Percentiles rank a stretch among this genome's conserved stretches.
phyloP scores from a whole-genome alignment of 441 rosid genomes.

The Gossypium laxum region DNA sequence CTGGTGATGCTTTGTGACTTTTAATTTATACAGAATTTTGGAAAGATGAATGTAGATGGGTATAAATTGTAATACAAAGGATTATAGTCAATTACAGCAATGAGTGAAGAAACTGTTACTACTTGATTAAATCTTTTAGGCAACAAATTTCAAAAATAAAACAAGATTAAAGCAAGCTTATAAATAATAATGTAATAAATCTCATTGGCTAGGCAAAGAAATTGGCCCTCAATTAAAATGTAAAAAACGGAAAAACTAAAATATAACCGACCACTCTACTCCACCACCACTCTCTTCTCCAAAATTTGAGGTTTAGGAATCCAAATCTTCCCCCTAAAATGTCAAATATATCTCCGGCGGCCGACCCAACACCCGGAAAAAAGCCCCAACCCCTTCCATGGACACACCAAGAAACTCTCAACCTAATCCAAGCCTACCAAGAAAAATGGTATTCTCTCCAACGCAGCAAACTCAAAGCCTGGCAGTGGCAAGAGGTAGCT shows the following conservation, averaged over 20 bases:
- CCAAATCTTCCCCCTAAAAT: background rate
- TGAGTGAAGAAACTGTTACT: background rate
- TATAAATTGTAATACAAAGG: background rate
- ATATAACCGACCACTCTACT: slow-evolving; percentile 11
- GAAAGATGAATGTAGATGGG: background rate
- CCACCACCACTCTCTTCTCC: slow-evolving; percentile 21
- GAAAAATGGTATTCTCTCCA: slow-evolving; percentile 37
- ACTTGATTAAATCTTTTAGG: background rate
- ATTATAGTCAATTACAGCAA: background rate
- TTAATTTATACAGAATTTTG: background rate
- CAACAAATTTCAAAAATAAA: background rate
- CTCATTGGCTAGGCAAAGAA: too few relatives aligned
- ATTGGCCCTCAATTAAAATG: too few relatives aligned
- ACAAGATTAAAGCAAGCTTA: too few relatives aligned
- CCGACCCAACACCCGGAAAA: slow-evolving; percentile 17
- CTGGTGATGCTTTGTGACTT: background rate
- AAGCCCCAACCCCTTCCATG: slow-evolving; percentile 42
- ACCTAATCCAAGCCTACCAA: slow-evolving; percentile 16
- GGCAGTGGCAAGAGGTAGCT: slow-evolving; percentile 52
- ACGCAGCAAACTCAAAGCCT: slow-evolving; percentile 37
- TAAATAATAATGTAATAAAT: too few relatives aligned
- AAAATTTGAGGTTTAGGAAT: background rate
- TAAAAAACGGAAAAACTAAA: background rate
- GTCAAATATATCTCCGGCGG: slow-evolving; percentile 10
- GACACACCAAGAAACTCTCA: slow-evolving; percentile 44